phyloP scores from a whole-genome alignment of 768 basidiomycete species.

The Tricholoma flavovirens region DNA sequence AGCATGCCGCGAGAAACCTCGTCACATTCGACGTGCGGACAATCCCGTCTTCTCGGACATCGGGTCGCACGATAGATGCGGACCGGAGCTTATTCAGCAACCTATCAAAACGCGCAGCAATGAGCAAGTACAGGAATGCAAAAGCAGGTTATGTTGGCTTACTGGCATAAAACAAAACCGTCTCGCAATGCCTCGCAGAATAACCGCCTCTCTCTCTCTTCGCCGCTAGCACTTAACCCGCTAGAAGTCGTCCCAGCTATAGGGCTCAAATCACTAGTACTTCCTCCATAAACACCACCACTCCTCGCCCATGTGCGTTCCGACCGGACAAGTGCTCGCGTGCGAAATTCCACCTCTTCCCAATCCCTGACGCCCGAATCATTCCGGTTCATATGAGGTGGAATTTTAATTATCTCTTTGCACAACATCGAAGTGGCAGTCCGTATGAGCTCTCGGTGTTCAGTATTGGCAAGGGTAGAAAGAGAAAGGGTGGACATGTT shows the following conservation, averaged over 20 bases:
- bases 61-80: slow-evolving; percentile 52
- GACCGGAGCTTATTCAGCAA: slow-evolving; percentile 75
- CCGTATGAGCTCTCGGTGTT: slow-evolving; percentile 65
- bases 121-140: slow-evolving; percentile 12
- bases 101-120: slow-evolving; percentile 31
- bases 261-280: slow-evolving; percentile 35
- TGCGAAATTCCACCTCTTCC: slow-evolving; percentile 70
- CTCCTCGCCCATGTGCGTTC: slow-evolving; percentile 77
- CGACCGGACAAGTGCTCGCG: slow-evolving; percentile 54
- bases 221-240: slow-evolving; percentile 47
- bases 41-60: slow-evolving; percentile 62
- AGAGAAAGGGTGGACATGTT: slow-evolving; percentile 60
- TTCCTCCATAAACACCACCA: slow-evolving; percentile 32
- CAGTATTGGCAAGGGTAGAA: slow-evolving; percentile 41
- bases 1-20: slow-evolving; percentile 72
- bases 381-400: slow-evolving; percentile 46
- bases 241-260: slow-evolving; percentile 19
- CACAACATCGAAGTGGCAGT: slow-evolving; percentile 58
- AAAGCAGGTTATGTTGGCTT: slow-evolving; percentile 30
- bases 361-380: slow-evolving; percentile 52
- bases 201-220: slow-evolving; percentile 67
- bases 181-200: slow-evolving; percentile 78
- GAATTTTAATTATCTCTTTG: slow-evolving; percentile 59
- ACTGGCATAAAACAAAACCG: slow-evolving; percentile 89
- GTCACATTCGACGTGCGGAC: slow-evolving; percentile 65